Conservation (phyloP, 768 basidiomycete genomes). For the Amanita phalloides region DNA sequence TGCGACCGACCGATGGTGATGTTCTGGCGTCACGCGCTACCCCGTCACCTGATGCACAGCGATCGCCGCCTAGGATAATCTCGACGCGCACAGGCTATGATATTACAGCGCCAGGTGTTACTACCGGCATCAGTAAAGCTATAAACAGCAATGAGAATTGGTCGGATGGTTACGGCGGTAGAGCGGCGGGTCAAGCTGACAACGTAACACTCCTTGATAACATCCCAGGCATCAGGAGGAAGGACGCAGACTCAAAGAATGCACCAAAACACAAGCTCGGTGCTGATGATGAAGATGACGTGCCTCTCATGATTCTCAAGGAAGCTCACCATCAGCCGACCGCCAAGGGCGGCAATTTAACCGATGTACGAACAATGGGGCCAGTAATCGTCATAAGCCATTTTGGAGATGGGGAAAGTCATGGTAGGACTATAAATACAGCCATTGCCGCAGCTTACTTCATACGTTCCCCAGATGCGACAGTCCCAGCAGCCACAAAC, state of each 20-base stretch:
- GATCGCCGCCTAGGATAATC: not conserved
- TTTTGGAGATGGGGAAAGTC: not conserved
- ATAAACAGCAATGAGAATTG: not conserved
- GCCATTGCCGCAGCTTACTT: not conserved
- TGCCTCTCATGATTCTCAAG: not conserved
- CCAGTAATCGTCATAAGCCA: not conserved
- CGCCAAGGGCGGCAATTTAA: not conserved
- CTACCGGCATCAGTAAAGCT: not conserved
- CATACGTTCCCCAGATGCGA: not conserved
- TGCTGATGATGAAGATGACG: conserved; percentile 1
- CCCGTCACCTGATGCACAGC: not conserved
- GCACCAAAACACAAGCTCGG: not conserved
- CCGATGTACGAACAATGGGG: not conserved
- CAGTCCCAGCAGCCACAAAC: not conserved
- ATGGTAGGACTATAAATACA: not conserved
- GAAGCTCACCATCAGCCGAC: not conserved
- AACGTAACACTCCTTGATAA: not conserved
- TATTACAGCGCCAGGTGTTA: not conserved
- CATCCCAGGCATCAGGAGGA: not conserved
- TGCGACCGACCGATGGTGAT: not conserved
- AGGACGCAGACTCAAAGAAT: not conserved
- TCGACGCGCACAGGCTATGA: not conserved
- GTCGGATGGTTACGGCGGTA: not conserved
- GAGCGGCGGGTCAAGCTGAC: not conserved
- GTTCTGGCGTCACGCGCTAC: not conserved